A percentile compares a stretch with the other conserved stretches of the same genome.
phyloP scores from a whole-genome alignment of 257 asterid species.

The Salvia rosmarinus region DNA sequence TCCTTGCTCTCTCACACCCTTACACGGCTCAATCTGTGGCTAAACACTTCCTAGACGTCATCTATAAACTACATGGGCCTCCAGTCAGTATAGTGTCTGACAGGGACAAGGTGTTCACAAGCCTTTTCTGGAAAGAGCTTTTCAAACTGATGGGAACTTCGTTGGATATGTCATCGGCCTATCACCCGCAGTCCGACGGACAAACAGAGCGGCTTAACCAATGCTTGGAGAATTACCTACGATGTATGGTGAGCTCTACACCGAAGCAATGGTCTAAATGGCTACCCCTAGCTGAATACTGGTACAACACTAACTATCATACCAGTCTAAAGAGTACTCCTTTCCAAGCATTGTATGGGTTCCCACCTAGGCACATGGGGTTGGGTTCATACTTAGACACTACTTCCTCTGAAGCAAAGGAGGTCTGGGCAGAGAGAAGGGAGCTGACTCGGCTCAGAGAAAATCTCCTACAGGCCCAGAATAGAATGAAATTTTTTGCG shows the following conservation, averaged over 20 bases:
- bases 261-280: background rate
- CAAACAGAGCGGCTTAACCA: background rate
- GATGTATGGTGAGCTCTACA: background rate
- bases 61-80: no score
- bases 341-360: background rate
- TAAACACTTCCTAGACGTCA: no score
- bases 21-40: no score
- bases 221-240: background rate
- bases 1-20: no score
- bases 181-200: background rate
- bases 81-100: background rate
- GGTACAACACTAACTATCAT: background rate
- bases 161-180: background rate
- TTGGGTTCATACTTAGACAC: background rate
- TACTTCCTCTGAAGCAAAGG: background rate
- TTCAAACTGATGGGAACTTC: background rate
- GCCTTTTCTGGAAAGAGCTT: background rate
- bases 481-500: background rate
- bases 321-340: background rate
- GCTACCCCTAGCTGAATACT: background rate
- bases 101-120: background rate
- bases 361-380: background rate
- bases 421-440: background rate
- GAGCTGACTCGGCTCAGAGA: background rate
- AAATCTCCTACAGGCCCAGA: background rate